phyloP scores from a whole-genome alignment of 768 basidiomycete genomes.

The Phlebiopsis flavidoalba region DNA sequence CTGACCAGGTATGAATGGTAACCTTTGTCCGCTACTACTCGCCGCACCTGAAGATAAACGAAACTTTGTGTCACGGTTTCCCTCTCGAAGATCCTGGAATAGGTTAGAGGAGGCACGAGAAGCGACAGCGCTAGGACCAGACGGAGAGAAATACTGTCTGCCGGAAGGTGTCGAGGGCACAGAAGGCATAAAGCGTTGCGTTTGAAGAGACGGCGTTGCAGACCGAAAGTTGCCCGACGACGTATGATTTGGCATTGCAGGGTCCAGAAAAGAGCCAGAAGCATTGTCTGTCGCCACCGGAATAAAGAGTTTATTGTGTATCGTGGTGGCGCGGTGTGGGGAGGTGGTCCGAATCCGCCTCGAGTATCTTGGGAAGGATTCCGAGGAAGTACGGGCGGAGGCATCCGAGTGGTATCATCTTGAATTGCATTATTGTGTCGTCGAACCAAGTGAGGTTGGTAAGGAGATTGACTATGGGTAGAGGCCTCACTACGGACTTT shows the following conservation, averaged over 20 bases:
- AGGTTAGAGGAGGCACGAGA: conserved; percentile 2
- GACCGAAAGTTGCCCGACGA: conserved; percentile 19
- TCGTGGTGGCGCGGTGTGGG: conserved; percentile 1
- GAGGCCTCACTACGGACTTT: conserved; percentile 12
- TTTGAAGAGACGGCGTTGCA: conserved; percentile 13
- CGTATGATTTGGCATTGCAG: neutral
- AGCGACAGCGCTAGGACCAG: conserved; percentile 1
- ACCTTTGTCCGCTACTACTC: conserved; percentile 37
- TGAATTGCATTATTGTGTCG: conserved; percentile 8
- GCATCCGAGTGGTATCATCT: conserved; percentile 33
- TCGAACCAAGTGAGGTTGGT: conserved; percentile 10
- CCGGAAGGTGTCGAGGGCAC: conserved; percentile 18
- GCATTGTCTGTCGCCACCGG: neutral
- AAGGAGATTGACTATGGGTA: neutral
- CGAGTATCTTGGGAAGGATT: conserved; percentile 13
- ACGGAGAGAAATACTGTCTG: conserved; percentile 1
- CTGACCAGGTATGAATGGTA: conserved; percentile 41
- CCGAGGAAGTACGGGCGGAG: conserved; percentile 49
- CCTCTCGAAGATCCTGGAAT: neutral
- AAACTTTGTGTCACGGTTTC: neutral
- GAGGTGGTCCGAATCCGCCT: conserved; percentile 22
- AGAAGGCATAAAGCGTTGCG: conserved; percentile 27
- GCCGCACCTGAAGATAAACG: conserved; percentile 17
- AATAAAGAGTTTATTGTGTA: conserved; percentile 9
- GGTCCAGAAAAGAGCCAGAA: neutral